These are phyloP conservation scores for Myriangium duriaei DNA, from an alignment of 2,329 filamentous ascomycete species.

Conservation along the genomic window DNA sequence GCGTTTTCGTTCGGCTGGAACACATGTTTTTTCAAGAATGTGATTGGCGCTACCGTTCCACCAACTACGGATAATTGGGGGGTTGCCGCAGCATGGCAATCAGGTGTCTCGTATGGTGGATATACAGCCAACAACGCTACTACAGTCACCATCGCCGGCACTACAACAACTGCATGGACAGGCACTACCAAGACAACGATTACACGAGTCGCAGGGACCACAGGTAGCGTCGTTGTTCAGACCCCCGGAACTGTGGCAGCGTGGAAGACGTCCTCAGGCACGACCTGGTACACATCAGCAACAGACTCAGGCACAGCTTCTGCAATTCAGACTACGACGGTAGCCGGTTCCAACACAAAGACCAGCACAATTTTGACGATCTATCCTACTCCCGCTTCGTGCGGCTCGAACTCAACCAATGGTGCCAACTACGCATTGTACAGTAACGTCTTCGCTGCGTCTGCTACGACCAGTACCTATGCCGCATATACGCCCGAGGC, in stretches of 20 bases:
- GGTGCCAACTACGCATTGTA: conserved; percentile 1
- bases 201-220: conserved; percentile 6
- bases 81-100: conserved; percentile 10
- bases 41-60: conserved; percentile 8
- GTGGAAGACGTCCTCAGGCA: no score
- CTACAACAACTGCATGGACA: conserved; percentile 10
- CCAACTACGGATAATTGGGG: conserved; percentile 10
- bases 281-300: conserved; percentile 5
- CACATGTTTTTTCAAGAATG: conserved; percentile 12
- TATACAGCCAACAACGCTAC: not conserved
- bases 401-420: conserved; percentile 4
- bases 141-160: conserved; percentile 1
- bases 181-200: conserved; percentile 4
- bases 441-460: not conserved
- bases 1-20: conserved; percentile 10
- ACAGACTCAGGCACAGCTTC: conserved; percentile 5
- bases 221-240: conserved; percentile 8
- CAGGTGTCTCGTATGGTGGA: conserved; percentile 8
- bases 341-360: no score
- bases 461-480: not conserved
- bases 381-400: conserved; percentile 8
- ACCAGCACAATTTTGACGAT: conserved; percentile 5
- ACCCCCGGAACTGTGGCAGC: no score
- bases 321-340: conserved; percentile 4
- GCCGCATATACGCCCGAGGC: conserved; percentile 6